These are phyloP conservation scores for Ophiostoma tasmaniense DNA, from an alignment of 2,329 filamentous ascomycete species.

Conservation along the genomic window DNA sequence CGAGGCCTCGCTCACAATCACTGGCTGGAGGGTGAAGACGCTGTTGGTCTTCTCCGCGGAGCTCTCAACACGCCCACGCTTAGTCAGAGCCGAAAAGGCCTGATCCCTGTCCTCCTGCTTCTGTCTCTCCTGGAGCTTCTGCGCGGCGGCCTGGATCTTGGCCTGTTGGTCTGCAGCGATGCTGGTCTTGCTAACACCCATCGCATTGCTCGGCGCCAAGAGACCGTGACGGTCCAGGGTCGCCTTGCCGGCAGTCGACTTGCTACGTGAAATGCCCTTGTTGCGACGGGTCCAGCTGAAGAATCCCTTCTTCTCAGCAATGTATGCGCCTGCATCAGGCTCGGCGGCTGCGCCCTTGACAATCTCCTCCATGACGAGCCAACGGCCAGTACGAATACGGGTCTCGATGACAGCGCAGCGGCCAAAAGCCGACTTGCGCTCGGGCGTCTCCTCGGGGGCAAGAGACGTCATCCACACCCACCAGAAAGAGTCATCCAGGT, in stretches of 20 bases:
- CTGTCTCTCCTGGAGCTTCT: conserved; percentile 67
- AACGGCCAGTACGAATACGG: conserved; percentile 67
- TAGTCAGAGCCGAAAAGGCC: conserved; percentile 30
- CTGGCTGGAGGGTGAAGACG: conserved; percentile 76
- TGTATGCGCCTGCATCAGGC: conserved; percentile 75
- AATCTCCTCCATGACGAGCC: conserved; percentile 94
- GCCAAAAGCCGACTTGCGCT: conserved; percentile 87
- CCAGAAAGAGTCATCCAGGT: conserved; percentile 95
- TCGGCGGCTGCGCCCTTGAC: conserved; percentile 86
- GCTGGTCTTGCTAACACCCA: conserved; percentile 64
- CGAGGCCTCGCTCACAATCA: conserved; percentile 76
- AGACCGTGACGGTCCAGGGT: conserved; percentile 37
- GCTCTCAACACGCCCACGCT: conserved; percentile 46
- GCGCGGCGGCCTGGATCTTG: conserved; percentile 83
- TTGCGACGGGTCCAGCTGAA: conserved; percentile 76
- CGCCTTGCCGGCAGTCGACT: conserved; percentile 56
- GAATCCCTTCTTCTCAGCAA: conserved; percentile 90
- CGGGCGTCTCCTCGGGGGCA: conserved; percentile 75
- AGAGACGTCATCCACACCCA: conserved; percentile 99
- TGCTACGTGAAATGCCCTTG: conserved; percentile 55
- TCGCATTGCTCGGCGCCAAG: conserved; percentile 33
- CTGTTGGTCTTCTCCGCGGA: conserved; percentile 73
- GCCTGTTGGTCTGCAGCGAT: conserved; percentile 88
- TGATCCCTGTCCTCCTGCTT: conserved; percentile 45
- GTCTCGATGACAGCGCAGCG: conserved; percentile 91